Evolutionary conservation across 805 yeast species (phyloP).

Genomic region (Cephaloascus albidus): DNA sequence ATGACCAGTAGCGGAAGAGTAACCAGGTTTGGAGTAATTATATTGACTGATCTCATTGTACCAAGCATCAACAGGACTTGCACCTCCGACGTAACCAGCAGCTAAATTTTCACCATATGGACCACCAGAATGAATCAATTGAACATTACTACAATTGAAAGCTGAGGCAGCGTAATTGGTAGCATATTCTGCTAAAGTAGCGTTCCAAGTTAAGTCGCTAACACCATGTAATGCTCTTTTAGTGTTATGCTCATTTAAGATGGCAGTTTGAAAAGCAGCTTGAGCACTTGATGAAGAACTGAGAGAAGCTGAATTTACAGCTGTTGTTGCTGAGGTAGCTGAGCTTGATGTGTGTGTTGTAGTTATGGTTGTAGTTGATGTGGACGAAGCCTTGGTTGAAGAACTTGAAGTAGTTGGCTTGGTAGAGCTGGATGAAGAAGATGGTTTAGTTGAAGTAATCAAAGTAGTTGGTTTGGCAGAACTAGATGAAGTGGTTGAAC

Average conservation of each 20-base stretch:
- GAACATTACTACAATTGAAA: conserved; percentile 52
- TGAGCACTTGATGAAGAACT: conserved; percentile 11
- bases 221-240: conserved; percentile 26
- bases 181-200: conserved; percentile 22
- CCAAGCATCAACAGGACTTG: conserved; percentile 58
- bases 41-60: conserved; percentile 54
- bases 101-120: conserved; percentile 75
- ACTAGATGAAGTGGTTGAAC: conserved; percentile 1
- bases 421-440: neutral
- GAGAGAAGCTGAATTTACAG: conserved; percentile 9
- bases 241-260: conserved; percentile 24
- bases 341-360: conserved; percentile 7
- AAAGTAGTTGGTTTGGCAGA: conserved; percentile 1
- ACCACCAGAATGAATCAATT: conserved; percentile 54
- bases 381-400: conserved; percentile 9
- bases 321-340: conserved; percentile 12
- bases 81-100: conserved; percentile 47
- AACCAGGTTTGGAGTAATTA: conserved; percentile 43
- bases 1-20: conserved; percentile 50
- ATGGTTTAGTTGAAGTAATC: neutral
- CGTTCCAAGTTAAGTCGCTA: conserved; percentile 22
- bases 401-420: conserved; percentile 10
- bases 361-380: conserved; percentile 8
- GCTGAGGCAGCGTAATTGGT: conserved; percentile 25
- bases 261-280: conserved; percentile 10